phyloP scores from a whole-genome alignment of 2,329 filamentous ascomycete species.

The Cryphonectria nitschkei region DNA sequence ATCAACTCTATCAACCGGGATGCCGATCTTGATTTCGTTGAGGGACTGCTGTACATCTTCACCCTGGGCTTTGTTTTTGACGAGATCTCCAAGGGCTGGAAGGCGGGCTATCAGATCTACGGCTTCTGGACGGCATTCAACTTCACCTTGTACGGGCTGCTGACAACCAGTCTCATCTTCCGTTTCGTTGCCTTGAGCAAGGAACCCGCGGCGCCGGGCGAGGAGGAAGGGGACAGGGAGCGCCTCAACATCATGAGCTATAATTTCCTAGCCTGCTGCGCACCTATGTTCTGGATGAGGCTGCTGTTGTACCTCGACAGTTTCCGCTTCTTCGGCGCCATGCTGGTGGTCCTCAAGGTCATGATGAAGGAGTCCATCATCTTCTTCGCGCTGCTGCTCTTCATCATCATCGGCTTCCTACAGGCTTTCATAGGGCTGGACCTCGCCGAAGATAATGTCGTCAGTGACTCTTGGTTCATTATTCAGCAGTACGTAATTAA shows the following conservation, averaged over 20 bases:
- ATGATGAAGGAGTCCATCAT: slow-evolving; percentile 95
- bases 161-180: slow-evolving; percentile 77
- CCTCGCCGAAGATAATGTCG: slow-evolving; percentile 72
- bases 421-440: slow-evolving; percentile 95
- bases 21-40: slow-evolving; percentile 82
- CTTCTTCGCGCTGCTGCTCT: slow-evolving; percentile 87
- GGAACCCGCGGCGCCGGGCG: slow-evolving; percentile 37
- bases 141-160: slow-evolving; percentile 74
- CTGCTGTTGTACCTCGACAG: slow-evolving; percentile 91
- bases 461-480: slow-evolving; percentile 73
- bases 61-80: slow-evolving; percentile 90
- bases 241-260: slow-evolving; percentile 83
- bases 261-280: slow-evolving; percentile 90
- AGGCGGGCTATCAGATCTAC: slow-evolving; percentile 87
- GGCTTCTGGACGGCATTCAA: slow-evolving; percentile 99
- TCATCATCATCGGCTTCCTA: slow-evolving; percentile 85
- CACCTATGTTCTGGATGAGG: slow-evolving; percentile 96
- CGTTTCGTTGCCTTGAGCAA: slow-evolving; percentile 79
- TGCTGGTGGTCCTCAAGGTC: slow-evolving; percentile 94
- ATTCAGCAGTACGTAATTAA: slow-evolving; percentile 56
- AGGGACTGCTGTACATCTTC: slow-evolving; percentile 86
- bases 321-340: slow-evolving; percentile 94
- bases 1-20: slow-evolving; percentile 91
- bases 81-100: slow-evolving; percentile 87
- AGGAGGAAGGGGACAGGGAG: slow-evolving; percentile 50